Conservation (phyloP, 2,329 filamentous ascomycete genomes). For the Cordyceps militaris region DNA sequence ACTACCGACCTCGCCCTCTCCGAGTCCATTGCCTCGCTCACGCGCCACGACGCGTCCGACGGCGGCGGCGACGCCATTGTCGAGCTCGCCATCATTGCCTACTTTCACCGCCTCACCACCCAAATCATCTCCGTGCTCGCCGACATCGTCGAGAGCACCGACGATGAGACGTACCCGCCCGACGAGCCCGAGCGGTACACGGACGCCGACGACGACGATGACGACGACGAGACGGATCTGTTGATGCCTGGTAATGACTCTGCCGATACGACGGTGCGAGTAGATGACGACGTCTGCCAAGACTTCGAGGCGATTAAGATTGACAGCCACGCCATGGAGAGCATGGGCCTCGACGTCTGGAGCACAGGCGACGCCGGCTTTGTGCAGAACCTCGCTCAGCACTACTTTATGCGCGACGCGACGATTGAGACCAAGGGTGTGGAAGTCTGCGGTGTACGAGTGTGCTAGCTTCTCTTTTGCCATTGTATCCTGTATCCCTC, state of each 20-base stretch:
- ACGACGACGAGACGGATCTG: constrained; percentile 29
- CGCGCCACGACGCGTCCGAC: constrained; percentile 26
- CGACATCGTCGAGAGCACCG: constrained; percentile 48
- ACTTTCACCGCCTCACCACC: constrained; percentile 71
- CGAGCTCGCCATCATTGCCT: constrained; percentile 69
- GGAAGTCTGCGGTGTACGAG: constrained; percentile 65
- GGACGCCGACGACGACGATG: constrained; percentile 28
- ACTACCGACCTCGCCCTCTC: constrained; percentile 26
- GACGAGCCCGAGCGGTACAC: constrained; percentile 19
- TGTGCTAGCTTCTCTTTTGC: constrained; percentile 42
- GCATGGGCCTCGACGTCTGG: constrained; percentile 75
- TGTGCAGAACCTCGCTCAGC: constrained; percentile 51
- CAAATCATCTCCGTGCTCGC: constrained; percentile 56
- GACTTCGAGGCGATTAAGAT: constrained; percentile 40
- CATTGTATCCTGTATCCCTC: too few species aligned
- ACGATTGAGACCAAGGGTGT: constrained; percentile 62
- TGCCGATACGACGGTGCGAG: constrained; percentile 12
- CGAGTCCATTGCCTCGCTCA: constrained; percentile 40
- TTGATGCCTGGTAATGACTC: constrained; percentile 20
- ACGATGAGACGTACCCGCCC: constrained; percentile 31
- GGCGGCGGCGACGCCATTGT: constrained; percentile 36
- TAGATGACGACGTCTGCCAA: neutral
- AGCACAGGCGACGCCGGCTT: constrained; percentile 64
- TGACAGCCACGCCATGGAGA: constrained; percentile 56
- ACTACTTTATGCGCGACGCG: constrained; percentile 60